Percentiles rank a stretch among this genome's conserved stretches.
These are phyloP conservation scores for Ulvella scutata DNA, from an alignment of 139 green algal genomes.

Conservation along the genomic window DNA sequence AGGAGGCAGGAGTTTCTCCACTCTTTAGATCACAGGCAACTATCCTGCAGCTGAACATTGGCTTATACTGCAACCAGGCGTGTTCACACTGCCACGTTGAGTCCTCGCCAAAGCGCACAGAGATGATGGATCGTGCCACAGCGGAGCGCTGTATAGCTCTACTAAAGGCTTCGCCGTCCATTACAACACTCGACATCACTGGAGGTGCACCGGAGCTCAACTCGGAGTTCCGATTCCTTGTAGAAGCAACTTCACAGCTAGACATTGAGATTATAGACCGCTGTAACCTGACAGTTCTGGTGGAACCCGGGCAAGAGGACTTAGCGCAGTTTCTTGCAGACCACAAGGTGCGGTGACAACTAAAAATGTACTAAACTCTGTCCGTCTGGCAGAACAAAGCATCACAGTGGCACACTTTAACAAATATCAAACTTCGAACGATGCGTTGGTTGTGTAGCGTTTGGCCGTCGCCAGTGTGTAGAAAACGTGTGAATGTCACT, in stretches of 20 bases:
- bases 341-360: slow-evolving; percentile 31
- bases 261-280: slow-evolving; percentile 87
- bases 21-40: slow-evolving; percentile 32
- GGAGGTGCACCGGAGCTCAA: slow-evolving; percentile 87
- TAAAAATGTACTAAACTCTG: not conserved
- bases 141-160: slow-evolving; percentile 60
- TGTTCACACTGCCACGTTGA: slow-evolving; percentile 97
- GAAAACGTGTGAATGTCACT: too few relatives aligned
- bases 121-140: slow-evolving; percentile 53
- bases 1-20: slow-evolving; percentile 17
- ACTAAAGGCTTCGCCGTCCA: slow-evolving; percentile 17
- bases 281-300: slow-evolving; percentile 95
- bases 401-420: too few relatives aligned
- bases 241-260: slow-evolving; percentile 42
- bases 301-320: slow-evolving; percentile 86
- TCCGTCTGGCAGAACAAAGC: not conserved
- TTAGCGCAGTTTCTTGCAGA: slow-evolving; percentile 71
- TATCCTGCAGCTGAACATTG: slow-evolving; percentile 92
- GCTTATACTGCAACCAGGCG: slow-evolving; percentile 95
- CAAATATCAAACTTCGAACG: too few relatives aligned
- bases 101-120: slow-evolving; percentile 60
- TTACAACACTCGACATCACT: slow-evolving; percentile 80
- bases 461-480: too few relatives aligned
- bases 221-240: slow-evolving; percentile 71
- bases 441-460: too few relatives aligned